Base-by-base conservation (phyloP, 106 monocot genomes). In the Iris macrosiphon region DNA sequence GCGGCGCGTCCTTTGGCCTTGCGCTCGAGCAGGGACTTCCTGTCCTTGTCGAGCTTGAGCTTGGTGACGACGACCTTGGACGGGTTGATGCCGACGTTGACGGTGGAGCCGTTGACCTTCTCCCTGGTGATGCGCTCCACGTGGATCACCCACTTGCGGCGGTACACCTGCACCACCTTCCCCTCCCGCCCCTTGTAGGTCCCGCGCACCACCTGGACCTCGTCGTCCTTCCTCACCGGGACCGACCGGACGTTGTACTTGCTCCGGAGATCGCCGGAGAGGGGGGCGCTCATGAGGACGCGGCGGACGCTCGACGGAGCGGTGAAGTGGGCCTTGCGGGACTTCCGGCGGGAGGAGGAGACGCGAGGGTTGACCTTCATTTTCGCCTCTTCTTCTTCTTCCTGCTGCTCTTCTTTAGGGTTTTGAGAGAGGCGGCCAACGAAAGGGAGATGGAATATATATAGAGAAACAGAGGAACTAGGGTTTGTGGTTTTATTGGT, bases 291-390 rank as follows among this genome's bases (percentile, higher is more conserved):
- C 84, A 84, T 84, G 37, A 84, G 59, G 16, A 75, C 62, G 11
- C 86, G 76, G 28, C 86, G 81, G 39, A 79, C 82, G 82, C 75
- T 75, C 29, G 88, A 87, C 16, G 87, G 87, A n/a, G 85, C 85
- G 11, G 75, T 72, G 79, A 85, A 85, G 69, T 85, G 85, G 1
- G 80, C 80, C 76, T 85, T 80, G 24, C 85, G 71, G 69, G 45
- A 37, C 68, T 85, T 85, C 34, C 85, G 64, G 40, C 85, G 70
- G 31, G 85, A 85, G 72, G 72, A 72, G 9, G 80, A 46, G 2
- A 86, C 80, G 5, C 87, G 23, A 28, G 81, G 87, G 37, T 81
- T 81, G 63, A 34, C 67, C 77, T 87, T 87, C 81, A 81, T 87
- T 24, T 52, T 8, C 8, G 33, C 33, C 34, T 35, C 4, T 4